Evolutionary conservation across 805 yeast genomes (phyloP), one percentile per base, ranked within the genome.

Genomic region (Schizosaccharomyces lindneri): DNA sequence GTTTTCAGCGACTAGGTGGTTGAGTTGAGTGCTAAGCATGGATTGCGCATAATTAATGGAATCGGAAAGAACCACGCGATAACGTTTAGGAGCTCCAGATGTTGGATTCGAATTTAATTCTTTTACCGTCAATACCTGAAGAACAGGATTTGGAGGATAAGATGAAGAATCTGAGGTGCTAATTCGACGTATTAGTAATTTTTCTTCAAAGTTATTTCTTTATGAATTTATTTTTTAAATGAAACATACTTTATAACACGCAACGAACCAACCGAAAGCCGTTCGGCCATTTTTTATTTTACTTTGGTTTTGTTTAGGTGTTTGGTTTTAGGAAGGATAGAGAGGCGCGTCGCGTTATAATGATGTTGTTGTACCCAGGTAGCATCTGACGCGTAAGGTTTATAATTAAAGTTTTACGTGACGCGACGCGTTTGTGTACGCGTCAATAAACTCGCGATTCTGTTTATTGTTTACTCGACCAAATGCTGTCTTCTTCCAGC

Each of bases 31-130:
- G 29, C 63, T 59, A 17, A 64, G 51, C 64, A 66, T 63, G 41
- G 61, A 62, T 57, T 66, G 64, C 24, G 63, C 61, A 39, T 55
- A 65, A 39, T 64, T 46, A 21, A 60, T 63, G 17, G 66, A 64
- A 46, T 66, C 68, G 7, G 67, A 64, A 27, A 65, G 24, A 5
- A 66, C 65, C 27, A 63, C 39, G 19, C 68, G 64, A 29, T 63
- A 43, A 6, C 68, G 64, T 15, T 57, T 59, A 5, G 66, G 66
- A 29, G 61, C 63, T 15, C 65, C 66, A 36, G 62, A 55, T n/a
- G 55, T 46, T 4, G 55, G 55, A 27, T 61, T 32, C 21, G 61
- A 61, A 31, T 39, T 29, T 36, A 64, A 55, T 59, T 64, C 63
- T 43, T 64, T 64, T 15, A 62, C 61, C 60, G 62, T 63, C 43